phyloP scores from a whole-genome alignment of 2,329 filamentous ascomycete genomes.

The Monilinia fructicola region DNA sequence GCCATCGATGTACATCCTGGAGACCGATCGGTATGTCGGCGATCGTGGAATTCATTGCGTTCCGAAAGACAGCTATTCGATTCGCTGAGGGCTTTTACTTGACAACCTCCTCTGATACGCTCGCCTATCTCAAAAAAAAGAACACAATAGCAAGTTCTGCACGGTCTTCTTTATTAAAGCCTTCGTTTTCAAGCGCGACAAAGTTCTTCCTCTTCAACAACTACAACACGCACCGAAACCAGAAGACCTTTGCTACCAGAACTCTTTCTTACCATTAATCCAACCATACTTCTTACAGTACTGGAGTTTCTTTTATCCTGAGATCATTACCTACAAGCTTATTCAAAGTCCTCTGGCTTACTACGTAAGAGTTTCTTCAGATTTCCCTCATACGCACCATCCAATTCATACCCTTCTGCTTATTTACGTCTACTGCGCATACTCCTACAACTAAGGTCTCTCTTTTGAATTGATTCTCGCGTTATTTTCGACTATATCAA shows the following conservation, averaged over 20 bases:
- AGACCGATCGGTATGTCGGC: neutral
- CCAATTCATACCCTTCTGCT: neutral
- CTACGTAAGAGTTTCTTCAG: neutral
- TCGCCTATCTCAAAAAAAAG: conserved; percentile 1
- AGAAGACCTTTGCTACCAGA: neutral
- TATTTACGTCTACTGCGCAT: neutral
- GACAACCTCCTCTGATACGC: neutral
- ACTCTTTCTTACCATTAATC: neutral
- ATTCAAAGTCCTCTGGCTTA: neutral
- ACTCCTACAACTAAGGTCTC: neutral
- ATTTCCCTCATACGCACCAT: neutral
- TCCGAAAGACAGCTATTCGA: neutral
- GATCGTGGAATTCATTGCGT: neutral
- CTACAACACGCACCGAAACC: neutral
- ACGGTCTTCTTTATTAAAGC: neutral
- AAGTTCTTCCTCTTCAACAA: neutral
- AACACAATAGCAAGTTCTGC: neutral
- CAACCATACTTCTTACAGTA: neutral
- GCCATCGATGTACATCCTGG: neutral
- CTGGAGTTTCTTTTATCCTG: neutral
- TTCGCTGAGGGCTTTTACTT: neutral
- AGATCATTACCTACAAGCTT: neutral
- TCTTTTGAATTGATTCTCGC: neutral
- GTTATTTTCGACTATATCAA: neutral
- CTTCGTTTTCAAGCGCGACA: neutral